These are phyloP conservation scores for Aureobasidium sp. DNA, from an alignment of 2,329 filamentous ascomycete species.

Conservation along the genomic window DNA sequence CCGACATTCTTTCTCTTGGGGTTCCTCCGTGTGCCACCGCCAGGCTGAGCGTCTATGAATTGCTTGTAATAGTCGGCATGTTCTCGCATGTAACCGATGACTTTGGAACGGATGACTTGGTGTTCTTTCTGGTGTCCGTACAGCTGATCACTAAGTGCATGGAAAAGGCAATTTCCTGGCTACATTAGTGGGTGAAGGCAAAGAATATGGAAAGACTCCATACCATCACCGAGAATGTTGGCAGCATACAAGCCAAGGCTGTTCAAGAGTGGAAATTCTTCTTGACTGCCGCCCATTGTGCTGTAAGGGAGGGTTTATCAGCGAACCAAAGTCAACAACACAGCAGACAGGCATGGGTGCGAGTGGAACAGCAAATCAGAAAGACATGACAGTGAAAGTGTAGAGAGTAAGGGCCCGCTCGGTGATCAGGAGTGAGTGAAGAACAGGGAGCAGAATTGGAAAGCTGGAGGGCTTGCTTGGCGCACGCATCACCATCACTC, in stretches of 20 bases:
- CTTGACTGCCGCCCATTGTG: slow-evolving; percentile 25
- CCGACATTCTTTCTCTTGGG: slow-evolving; percentile 52
- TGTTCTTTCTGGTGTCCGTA: slow-evolving; percentile 54
- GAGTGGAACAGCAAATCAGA: slow-evolving; percentile 14
- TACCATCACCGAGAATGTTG: slow-evolving; percentile 57
- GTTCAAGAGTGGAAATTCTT: slow-evolving; percentile 51
- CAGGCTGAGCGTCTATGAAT: slow-evolving; percentile 51
- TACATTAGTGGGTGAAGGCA: slow-evolving; percentile 14
- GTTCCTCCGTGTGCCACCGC: slow-evolving; percentile 50
- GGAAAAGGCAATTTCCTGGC: slow-evolving; percentile 62
- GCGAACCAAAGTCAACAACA: slow-evolving; percentile 16
- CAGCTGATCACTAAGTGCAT: slow-evolving; percentile 60
- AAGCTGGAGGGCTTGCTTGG: slow-evolving; percentile 14
- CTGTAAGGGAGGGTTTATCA: slow-evolving; percentile 18
- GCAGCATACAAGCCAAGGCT: slow-evolving; percentile 52
- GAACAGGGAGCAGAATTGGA: slow-evolving; percentile 13
- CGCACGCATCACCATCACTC: slow-evolving; percentile 3
- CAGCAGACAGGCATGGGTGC: slow-evolving; percentile 18
- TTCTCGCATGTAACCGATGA: slow-evolving; percentile 56
- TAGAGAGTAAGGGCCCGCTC: neutral
- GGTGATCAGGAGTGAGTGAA: slow-evolving; percentile 7
- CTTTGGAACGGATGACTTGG: slow-evolving; percentile 49
- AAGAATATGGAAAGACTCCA: slow-evolving; percentile 28
- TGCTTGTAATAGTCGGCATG: slow-evolving; percentile 56
- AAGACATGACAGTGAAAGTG: slow-evolving; percentile 17